Evolutionary conservation across 2,329 filamentous ascomycete genomes (phyloP), one percentile per base, ranked within the genome.

Genomic region (Penicillium crustosum): DNA sequence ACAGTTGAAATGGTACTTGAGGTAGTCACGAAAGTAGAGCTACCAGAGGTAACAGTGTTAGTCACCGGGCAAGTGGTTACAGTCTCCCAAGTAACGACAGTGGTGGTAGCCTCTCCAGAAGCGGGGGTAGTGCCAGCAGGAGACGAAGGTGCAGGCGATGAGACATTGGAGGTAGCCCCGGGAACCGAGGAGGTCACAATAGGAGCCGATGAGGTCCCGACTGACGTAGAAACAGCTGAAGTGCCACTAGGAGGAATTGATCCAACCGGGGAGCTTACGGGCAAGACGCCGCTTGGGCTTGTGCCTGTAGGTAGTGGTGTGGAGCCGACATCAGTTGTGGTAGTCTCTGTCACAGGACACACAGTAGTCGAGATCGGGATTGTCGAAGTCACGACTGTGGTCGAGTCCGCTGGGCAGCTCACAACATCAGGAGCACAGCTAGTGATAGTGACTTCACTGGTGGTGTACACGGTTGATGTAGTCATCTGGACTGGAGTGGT

Each of bases 1-100:
- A 69, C 67, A 23, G 77, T 83, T 76, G 83, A 86, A 69, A 86
- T 68, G 38, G 84, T 87, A 65, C 82, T 84, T 23, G 82, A 74
- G 49, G 86, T 70, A 13, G 80, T 82, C 59, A 81, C 75, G 1
- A 52, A 44, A 27, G 57, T 54, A 4, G 80, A 80, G 50, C 78
- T 74, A 36, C 81, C 68, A 2, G 77, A 78, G 42, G 79, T 77
- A 38, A 64, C 59, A 6, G 68, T 72, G 21, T 55, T 55, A 15
- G 70, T 73, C 13, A 73, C 68, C 2, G 71, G 70, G 59, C 65
- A 72, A 39, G 62, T 70, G 13, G 71, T 73, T n/a, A 67, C 59
- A 3, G 70, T 73, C 42, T 59, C 61, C 27, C 65, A 70, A 19
- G 67, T 67, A 21, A 70, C 59, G n/a, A 69, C 59, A 17, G 70